These are phyloP conservation scores for Arthrobotrys pseudoclavata DNA, from an alignment of 2,329 filamentous ascomycete species.

Conservation along the genomic window DNA sequence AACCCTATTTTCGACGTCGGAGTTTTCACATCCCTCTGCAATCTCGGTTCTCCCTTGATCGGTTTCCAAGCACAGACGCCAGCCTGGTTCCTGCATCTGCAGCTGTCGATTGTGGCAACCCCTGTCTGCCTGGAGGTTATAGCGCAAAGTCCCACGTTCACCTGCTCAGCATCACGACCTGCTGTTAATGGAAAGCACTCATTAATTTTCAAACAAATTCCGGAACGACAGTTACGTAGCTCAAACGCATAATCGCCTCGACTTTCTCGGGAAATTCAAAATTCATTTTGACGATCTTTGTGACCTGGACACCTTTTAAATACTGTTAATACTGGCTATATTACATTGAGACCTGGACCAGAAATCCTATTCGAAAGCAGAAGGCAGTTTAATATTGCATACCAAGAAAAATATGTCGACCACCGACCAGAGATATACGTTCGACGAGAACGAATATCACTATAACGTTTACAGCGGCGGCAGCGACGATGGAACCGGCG, in stretches of 20 bases:
- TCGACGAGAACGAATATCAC: slow-evolving; percentile 57
- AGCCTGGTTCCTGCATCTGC: slow-evolving; percentile 58
- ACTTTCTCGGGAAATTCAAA: slow-evolving; percentile 43
- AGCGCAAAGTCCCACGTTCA: slow-evolving; percentile 39
- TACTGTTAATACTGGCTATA: slow-evolving; percentile 21
- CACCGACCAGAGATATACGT: slow-evolving; percentile 46
- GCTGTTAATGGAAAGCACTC: slow-evolving; percentile 53
- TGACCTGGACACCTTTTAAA: slow-evolving; percentile 16
- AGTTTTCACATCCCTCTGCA: slow-evolving; percentile 4
- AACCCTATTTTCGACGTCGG: slow-evolving; percentile 17
- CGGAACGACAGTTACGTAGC: slow-evolving; percentile 50
- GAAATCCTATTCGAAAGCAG: slow-evolving; percentile 24
- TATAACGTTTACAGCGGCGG: slow-evolving; percentile 51
- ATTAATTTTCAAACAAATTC: slow-evolving; percentile 37
- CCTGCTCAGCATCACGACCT: slow-evolving; percentile 47
- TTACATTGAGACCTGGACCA: background rate
- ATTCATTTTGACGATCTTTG: slow-evolving; percentile 15
- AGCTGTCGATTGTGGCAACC: slow-evolving; percentile 33
- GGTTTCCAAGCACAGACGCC: slow-evolving; percentile 31
- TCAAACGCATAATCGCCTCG: slow-evolving; percentile 44
- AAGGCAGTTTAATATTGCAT: slow-evolving; percentile 23
- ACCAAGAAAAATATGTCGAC: slow-evolving; percentile 36
- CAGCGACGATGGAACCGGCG: slow-evolving; percentile 46
- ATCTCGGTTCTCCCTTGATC: slow-evolving; percentile 28
- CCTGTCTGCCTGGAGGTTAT: slow-evolving; percentile 56